These are phyloP conservation scores for Cantharellus anzutake DNA, from an alignment of 768 basidiomycete species.

Conservation along the genomic window DNA sequence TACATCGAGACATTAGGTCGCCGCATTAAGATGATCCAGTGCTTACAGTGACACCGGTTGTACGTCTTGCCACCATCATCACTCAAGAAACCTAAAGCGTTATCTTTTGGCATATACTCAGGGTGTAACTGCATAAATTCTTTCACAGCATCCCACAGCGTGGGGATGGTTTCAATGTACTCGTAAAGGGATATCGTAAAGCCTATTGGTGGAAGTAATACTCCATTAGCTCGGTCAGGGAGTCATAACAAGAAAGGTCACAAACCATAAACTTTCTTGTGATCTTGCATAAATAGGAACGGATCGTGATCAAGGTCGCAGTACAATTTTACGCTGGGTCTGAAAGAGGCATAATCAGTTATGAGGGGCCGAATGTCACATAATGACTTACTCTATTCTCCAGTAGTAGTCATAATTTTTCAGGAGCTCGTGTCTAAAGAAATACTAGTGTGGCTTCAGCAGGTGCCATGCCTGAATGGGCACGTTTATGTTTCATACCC, in stretches of 20 bases:
- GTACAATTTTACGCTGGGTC: conserved; percentile 62
- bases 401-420: conserved; percentile 72
- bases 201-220: conserved; percentile 20
- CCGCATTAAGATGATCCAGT: not conserved
- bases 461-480: not conserved
- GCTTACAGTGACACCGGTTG: conserved; percentile 57
- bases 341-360: conserved; percentile 14
- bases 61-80: conserved; percentile 54
- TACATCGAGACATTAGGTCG: no score
- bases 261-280: conserved; percentile 67
- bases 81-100: conserved; percentile 57
- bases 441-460: conserved; percentile 32
- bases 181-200: conserved; percentile 69
- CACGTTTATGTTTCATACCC: conserved; percentile 28
- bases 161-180: conserved; percentile 61
- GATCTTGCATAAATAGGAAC: conserved; percentile 60
- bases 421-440: conserved; percentile 63
- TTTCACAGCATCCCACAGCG: conserved; percentile 59
- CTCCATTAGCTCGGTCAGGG: conserved; percentile 4
- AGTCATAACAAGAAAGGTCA: not conserved
- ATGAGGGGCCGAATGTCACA: not conserved
- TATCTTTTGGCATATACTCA: conserved; percentile 37
- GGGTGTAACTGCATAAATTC: conserved; percentile 52
- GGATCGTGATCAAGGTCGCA: conserved; percentile 63
- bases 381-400: conserved; percentile 56